Percentiles rank a stretch among this genome's conserved stretches.
Evolutionary conservation across 495 filamentous ascomycete genomes (phyloP).

Genomic region (Aeminium ludgeri): DNA sequence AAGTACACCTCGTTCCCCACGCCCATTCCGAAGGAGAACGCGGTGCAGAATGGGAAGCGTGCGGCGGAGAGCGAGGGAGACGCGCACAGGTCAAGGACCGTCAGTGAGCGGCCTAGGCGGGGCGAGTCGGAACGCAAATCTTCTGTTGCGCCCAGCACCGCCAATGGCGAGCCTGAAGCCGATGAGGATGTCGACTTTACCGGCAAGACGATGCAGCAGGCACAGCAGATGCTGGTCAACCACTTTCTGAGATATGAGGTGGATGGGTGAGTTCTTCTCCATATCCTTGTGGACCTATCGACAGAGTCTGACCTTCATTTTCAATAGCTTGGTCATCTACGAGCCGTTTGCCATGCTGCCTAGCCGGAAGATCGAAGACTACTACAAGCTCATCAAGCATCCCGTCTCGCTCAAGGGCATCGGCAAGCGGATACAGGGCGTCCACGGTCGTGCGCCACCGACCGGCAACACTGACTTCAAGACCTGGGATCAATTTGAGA

Average conservation of each 20-base stretch:
- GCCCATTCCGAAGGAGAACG: slow-evolving; percentile 34
- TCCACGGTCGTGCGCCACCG: slow-evolving; percentile 43
- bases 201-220: slow-evolving; percentile 55
- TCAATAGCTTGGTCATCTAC: slow-evolving; percentile 33
- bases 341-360: slow-evolving; percentile 51
- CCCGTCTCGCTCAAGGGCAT: slow-evolving; percentile 55
- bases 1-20: slow-evolving; percentile 46
- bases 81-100: neutral
- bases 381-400: slow-evolving; percentile 57
- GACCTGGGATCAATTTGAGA: slow-evolving; percentile 63
- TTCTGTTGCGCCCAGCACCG: slow-evolving; percentile 29
- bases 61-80: slow-evolving; percentile 9
- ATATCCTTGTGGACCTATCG: no score
- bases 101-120: slow-evolving; percentile 1
- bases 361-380: slow-evolving; percentile 45
- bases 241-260: slow-evolving; percentile 50
- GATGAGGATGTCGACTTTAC: slow-evolving; percentile 32
- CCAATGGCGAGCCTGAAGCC: slow-evolving; percentile 24
- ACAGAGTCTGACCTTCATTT: slow-evolving; percentile 6
- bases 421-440: slow-evolving; percentile 53
- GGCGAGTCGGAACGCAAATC: slow-evolving; percentile 3
- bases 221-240: slow-evolving; percentile 63
- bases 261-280: slow-evolving; percentile 33
- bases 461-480: slow-evolving; percentile 57
- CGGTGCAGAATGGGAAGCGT: neutral